These are phyloP conservation scores for Saitozyma podzolica DNA, from an alignment of 768 basidiomycete species.

Conservation along the genomic window DNA sequence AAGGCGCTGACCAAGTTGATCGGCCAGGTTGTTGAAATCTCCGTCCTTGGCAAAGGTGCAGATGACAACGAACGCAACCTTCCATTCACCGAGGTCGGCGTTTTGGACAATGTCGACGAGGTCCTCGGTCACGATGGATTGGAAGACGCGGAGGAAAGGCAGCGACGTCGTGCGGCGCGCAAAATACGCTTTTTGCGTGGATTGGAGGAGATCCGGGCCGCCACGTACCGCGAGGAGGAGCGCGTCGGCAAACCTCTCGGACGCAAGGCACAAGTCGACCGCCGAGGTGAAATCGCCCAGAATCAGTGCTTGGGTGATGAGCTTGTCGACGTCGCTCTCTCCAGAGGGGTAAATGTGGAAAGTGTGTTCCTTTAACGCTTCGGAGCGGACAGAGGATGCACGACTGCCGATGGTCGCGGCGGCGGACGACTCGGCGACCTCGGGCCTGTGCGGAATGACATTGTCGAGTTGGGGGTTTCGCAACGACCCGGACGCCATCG, in stretches of 20 bases:
- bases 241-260: constrained; percentile 89
- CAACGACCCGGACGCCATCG: constrained; percentile 56
- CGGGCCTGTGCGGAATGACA: constrained; percentile 71
- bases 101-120: constrained; percentile 93
- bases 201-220: constrained; percentile 78
- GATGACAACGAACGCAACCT: constrained; percentile 91
- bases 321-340: constrained; percentile 79
- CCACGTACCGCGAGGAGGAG: constrained; percentile 90
- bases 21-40: constrained; percentile 82
- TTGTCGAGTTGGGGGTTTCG: constrained; percentile 56
- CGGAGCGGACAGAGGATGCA: constrained; percentile 72
- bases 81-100: constrained; percentile 91
- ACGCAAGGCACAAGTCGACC: constrained; percentile 83
- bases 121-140: constrained; percentile 89
- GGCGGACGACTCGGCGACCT: constrained; percentile 83
- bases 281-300: constrained; percentile 94
- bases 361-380: constrained; percentile 70
- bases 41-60: constrained; percentile 81
- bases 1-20: constrained; percentile 85
- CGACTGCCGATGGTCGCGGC: constrained; percentile 94
- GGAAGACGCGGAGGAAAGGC: constrained; percentile 90
- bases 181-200: constrained; percentile 92
- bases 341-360: constrained; percentile 88
- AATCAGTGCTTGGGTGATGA: constrained; percentile 89
- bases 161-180: constrained; percentile 70